Evolutionary conservation across 768 basidiomycete genomes (phyloP).

Genomic region (Mycena leptocephala): DNA sequence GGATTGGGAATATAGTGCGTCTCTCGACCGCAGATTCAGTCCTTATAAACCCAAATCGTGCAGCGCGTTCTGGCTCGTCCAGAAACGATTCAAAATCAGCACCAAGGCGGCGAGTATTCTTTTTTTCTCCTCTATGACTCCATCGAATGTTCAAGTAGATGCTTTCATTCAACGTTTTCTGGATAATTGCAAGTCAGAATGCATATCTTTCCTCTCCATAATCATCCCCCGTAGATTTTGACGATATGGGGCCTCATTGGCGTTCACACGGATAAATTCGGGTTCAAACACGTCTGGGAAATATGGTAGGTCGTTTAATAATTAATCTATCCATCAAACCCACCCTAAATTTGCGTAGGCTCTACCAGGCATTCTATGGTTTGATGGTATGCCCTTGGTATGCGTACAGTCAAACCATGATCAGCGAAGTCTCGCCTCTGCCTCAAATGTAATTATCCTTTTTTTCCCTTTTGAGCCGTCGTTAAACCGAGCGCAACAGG

Average conservation of each 20-base stretch:
- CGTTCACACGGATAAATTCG: conserved; percentile 81
- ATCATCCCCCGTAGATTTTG: conserved; percentile 60
- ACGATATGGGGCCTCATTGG: conserved; percentile 86
- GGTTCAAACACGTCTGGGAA: conserved; percentile 90
- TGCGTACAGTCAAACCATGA: conserved; percentile 89
- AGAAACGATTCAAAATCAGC: conserved; percentile 73
- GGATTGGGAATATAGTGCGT: conserved; percentile 79
- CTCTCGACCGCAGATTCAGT: neutral
- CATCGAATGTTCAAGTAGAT: conserved; percentile 64
- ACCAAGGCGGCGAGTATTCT: conserved; percentile 69
- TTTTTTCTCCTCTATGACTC: neutral
- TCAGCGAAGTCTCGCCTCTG: conserved; percentile 82
- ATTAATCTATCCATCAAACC: neutral
- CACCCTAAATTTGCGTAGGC: conserved; percentile 54
- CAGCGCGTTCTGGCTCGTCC: conserved; percentile 80
- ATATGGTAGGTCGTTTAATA: conserved; percentile 66
- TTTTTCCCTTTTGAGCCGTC: neutral
- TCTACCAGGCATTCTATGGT: conserved; percentile 81
- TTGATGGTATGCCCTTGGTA: conserved; percentile 87
- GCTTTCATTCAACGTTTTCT: conserved; percentile 80
- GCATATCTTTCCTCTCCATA: neutral
- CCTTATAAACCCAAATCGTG: neutral
- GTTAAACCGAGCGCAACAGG: conserved; percentile 47
- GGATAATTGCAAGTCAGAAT: conserved; percentile 70
- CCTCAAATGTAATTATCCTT: conserved; percentile 71